Base-by-base conservation (phyloP, 108 stramenopile genomes). In the Cyclotella distinguenda region DNA sequence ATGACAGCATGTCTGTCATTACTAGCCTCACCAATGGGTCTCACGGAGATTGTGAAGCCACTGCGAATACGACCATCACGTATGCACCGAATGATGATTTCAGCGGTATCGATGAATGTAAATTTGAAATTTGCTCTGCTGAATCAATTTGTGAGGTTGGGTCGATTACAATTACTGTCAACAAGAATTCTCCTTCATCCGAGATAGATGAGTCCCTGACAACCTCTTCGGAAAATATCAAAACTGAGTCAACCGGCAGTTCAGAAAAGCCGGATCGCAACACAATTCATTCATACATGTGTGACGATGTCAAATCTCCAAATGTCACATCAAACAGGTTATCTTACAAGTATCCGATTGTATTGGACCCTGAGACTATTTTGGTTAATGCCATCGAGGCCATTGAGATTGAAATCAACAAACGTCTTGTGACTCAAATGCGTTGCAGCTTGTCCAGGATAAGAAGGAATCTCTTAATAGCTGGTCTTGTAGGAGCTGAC, bases 401-500 rank as follows among this genome's bases (percentile, higher is more conserved):
- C 21, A 51, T 64, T 28, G 63, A 64, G 19, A 23, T 51, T 16
- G 48, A 64, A 31, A 42, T 64, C 13, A 34, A 64, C 4, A 26
- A 36, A 9, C 33, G 27, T 23, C 63, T 64, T 38, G 35, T 16
- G 7, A 32, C 40, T 3, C 26, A 64, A 51, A 49, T 64, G 38
- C 3, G 38, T 11, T 64, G 63, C 35, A 25, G 19, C 34, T n/a
- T n/a, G 16, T 23, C 18, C 34, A 32, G 49, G 18, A 40, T 15
- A 5, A 36, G 40, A 27, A 32, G 63, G 21, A 35, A 40, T 1
- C 50, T 64, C 22, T 11, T 40, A 8, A 51, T 64, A 36, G 13
- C 63, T n/a, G 28, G 21, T 4, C 34, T 64, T 25, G 63, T 64
- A 2, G 63, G 63, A 40, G 49, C 42, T 23, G 48, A 64, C 25